Percentiles rank a stretch among this genome's conserved stretches.
Evolutionary conservation across 306 rosid species (phyloP).

Genomic region (Rosa multiflora): DNA sequence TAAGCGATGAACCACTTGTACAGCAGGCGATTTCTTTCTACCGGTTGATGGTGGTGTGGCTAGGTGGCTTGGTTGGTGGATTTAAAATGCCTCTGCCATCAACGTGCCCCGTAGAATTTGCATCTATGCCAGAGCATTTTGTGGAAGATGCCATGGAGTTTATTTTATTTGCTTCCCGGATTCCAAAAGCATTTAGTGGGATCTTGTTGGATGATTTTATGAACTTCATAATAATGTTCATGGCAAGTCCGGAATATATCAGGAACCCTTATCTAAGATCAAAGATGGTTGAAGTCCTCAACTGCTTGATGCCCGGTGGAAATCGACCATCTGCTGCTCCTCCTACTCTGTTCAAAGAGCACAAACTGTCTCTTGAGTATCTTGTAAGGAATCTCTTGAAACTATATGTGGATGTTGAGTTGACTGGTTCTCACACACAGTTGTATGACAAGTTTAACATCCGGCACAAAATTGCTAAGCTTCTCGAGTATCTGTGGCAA

Average conservation of each 20-base stretch:
- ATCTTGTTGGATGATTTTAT: conserved; percentile 87
- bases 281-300: conserved; percentile 94
- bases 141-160: conserved; percentile 98
- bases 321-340: conserved; percentile 62
- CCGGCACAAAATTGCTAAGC: conserved; percentile 90
- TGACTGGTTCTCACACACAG: conserved; percentile 96
- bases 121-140: conserved; percentile 94
- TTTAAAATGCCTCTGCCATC: conserved; percentile 90
- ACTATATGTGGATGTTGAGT: conserved; percentile 95
- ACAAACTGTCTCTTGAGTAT: conserved; percentile 81
- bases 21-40: conserved; percentile 78
- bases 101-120: conserved; percentile 75
- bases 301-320: conserved; percentile 90
- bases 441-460: conserved; percentile 92
- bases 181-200: conserved; percentile 90
- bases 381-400: conserved; percentile 92
- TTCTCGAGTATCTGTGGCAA: conserved; percentile 93
- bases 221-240: conserved; percentile 93
- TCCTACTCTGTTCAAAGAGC: conserved; percentile 76
- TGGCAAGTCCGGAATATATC: conserved; percentile 84
- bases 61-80: conserved; percentile 92
- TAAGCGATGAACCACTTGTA: conserved; percentile 72
- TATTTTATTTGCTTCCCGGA: conserved; percentile 84
- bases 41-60: conserved; percentile 86
- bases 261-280: conserved; percentile 92